Percentiles rank a stretch among this genome's conserved stretches.
These are phyloP conservation scores for Mollisiaceae sp. DNA, from an alignment of 2,329 filamentous ascomycete genomes.

Conservation along the genomic window DNA sequence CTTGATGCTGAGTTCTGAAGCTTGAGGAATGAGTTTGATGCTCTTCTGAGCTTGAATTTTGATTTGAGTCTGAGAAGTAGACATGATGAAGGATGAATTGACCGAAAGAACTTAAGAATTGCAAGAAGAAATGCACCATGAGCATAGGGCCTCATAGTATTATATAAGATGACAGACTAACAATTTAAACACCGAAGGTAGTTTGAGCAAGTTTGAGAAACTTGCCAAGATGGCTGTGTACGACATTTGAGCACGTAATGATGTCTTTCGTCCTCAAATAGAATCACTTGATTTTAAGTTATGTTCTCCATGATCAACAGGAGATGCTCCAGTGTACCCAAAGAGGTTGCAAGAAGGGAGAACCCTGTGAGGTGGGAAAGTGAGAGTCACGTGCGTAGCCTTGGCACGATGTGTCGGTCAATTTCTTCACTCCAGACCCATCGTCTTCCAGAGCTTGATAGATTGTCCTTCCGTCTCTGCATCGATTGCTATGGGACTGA, in stretches of 20 bases:
- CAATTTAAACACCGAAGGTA: not conserved
- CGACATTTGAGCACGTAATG: not conserved
- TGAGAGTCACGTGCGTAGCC: not conserved
- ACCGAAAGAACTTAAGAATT: not conserved
- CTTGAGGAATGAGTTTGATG: not conserved
- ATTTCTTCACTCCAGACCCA: too few relatives aligned
- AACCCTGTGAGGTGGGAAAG: not conserved
- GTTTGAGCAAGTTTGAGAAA: slow-evolving; percentile 22
- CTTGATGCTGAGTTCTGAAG: not conserved
- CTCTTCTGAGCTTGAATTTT: not conserved
- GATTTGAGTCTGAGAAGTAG: not conserved
- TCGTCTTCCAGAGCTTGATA: too few relatives aligned
- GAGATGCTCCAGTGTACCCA: not conserved
- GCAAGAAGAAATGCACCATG: not conserved
- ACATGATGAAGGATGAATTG: slow-evolving; percentile 1
- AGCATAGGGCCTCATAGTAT: not conserved
- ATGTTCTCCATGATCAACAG: not conserved
- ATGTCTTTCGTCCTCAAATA: not conserved
- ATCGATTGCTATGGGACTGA: too few relatives aligned
- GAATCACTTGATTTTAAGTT: not conserved
- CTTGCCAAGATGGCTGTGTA: slow-evolving; percentile 1
- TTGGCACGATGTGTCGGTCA: not conserved
- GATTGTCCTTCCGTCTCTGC: too few relatives aligned
- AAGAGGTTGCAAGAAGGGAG: slow-evolving; percentile 2
- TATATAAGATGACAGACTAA: not conserved